Base-by-base conservation (phyloP, 2,329 filamentous ascomycete species). In the Zasmidium cellare region DNA sequence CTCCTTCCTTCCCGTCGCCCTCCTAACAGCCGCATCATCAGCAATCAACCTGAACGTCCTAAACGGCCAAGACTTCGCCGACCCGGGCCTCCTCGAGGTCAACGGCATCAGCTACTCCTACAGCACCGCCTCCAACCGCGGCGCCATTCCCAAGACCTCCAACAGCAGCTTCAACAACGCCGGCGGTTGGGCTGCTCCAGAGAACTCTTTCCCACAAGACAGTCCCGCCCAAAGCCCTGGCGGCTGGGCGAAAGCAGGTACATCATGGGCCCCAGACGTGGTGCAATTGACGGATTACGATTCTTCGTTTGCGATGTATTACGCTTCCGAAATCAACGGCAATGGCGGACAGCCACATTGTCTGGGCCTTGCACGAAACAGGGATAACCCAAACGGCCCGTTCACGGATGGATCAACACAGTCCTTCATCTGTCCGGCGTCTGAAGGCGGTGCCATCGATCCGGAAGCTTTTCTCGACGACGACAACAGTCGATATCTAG, bases 241-340 rank as follows among this genome's bases (percentile, higher is more conserved):
- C 35, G 48, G 35, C 35, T 63, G 61, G 61, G 61, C 61, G 24
- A 44, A 54, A 19, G 19, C 49, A 14, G 22, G 46, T 11, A 57
- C 78, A 3, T 75, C 76, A 2, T 87, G 83, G 83, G 84, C 84
- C 0, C 84, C 84, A 9, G 84, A 86, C 65, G 81, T 87, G 9
- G 74, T 80, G 5, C 71, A 69, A 51, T 69, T 83, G 25, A 59
- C 56, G 22, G 62, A 65, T 48, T 62, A 57, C 47, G 64, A 67
- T 52, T 58, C 58, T 46, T 57, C 51, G 22, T 68, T 67, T 35
- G 62, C 61, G 18, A 66, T 68, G 63, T 69, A 69, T 58, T 68
- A 66, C 41, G 55, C 61, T n/a, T 61, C 64, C 5, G 61, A 57
- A 20, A 31, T 65, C n/a, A 56, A 58, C n/a, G 35, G 35, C 3